Evolutionary conservation across 768 basidiomycete species (phyloP).

Genomic region (Paxillus rubicundulus): DNA sequence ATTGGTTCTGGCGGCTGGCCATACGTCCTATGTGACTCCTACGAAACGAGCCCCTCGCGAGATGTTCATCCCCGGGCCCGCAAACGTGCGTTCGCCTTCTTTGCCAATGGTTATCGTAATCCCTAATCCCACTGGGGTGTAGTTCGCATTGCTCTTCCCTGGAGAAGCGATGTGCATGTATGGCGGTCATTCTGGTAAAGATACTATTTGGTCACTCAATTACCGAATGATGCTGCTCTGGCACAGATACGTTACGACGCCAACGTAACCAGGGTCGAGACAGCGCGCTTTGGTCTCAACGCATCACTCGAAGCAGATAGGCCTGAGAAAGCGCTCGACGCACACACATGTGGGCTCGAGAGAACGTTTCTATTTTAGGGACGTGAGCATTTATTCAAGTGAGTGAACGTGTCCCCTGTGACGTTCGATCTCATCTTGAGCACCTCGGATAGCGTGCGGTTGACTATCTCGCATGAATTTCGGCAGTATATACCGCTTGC

Average conservation of each 20-base stretch:
- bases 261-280: conserved; percentile 44
- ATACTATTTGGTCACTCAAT: conserved; percentile 74
- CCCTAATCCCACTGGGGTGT: neutral
- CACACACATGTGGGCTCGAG: conserved; percentile 67
- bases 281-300: conserved; percentile 59
- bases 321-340: conserved; percentile 60
- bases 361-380: conserved; percentile 66
- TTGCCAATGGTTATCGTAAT: conserved; percentile 4
- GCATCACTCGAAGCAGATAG: conserved; percentile 71
- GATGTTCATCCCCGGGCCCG: conserved; percentile 58
- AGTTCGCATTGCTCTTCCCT: conserved; percentile 75
- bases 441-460: conserved; percentile 50
- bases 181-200: conserved; percentile 44
- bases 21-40: conserved; percentile 58
- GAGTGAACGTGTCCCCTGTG: conserved; percentile 26
- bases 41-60: conserved; percentile 39
- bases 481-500: conserved; percentile 60
- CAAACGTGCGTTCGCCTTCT: conserved; percentile 49
- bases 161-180: conserved; percentile 54
- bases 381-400: conserved; percentile 78
- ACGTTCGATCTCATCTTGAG: conserved; percentile 5
- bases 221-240: conserved; percentile 69
- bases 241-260: conserved; percentile 56
- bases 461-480: conserved; percentile 70
- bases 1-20: conserved; percentile 60